Percentiles rank a stretch among this genome's conserved stretches.
phyloP scores from a whole-genome alignment of 306 rosid species.

The Dalbergia oliveri region DNA sequence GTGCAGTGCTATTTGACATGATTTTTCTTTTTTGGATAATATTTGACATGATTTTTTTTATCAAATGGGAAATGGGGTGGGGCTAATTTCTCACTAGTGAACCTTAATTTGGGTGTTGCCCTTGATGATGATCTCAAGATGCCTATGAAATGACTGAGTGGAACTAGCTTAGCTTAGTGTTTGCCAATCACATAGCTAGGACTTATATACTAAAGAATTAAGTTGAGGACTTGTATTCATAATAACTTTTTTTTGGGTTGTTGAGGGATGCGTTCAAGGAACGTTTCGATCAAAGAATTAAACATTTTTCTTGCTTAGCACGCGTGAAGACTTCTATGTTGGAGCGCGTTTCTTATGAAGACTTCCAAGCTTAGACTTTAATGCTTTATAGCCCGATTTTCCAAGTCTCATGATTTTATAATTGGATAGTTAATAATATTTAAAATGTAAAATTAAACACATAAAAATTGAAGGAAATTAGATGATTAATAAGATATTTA shows the following conservation, averaged over 20 bases:
- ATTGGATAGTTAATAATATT: too few relatives aligned
- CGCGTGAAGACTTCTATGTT: neutral
- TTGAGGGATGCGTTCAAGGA: neutral
- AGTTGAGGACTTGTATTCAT: neutral
- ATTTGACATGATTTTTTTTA: neutral
- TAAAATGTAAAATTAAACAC: too few relatives aligned
- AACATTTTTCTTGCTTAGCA: neutral
- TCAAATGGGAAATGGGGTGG: neutral
- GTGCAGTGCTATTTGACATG: conserved; percentile 16
- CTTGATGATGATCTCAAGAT: neutral
- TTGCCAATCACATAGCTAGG: neutral
- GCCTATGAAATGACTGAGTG: neutral
- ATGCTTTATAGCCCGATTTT: too few relatives aligned
- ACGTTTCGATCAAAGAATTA: too few relatives aligned
- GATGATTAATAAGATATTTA: too few relatives aligned
- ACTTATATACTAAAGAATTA: too few relatives aligned
- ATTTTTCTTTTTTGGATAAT: neutral
- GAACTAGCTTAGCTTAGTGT: neutral
- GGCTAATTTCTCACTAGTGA: neutral
- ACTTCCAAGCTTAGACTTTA: too few relatives aligned
- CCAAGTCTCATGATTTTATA: too few relatives aligned
- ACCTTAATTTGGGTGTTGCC: neutral
- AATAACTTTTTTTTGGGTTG: too few relatives aligned
- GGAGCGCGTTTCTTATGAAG: neutral
- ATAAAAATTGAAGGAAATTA: too few relatives aligned